Conservation (phyloP, 805 yeast genomes). For the baker's yeast (Saccharomyces cerevisiae) region DNA sequence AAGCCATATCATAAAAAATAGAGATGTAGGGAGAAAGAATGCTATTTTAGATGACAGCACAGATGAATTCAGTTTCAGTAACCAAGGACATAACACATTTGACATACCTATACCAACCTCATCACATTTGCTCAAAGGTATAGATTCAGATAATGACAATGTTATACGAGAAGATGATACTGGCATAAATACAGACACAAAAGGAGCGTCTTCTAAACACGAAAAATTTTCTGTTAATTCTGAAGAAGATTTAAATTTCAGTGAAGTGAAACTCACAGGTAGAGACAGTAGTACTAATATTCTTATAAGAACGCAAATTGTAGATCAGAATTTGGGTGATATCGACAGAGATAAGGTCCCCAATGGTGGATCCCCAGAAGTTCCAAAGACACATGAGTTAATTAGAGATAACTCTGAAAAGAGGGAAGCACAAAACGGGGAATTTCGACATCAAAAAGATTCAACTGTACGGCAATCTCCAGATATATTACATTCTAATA, state of each 20-base stretch:
- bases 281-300: background rate
- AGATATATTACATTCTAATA: background rate
- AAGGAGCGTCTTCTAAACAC: background rate
- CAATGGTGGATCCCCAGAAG: background rate
- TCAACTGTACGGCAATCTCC: background rate
- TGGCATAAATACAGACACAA: constrained; percentile 4
- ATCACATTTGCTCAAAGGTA: background rate
- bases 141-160: background rate
- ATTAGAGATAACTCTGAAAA: background rate
- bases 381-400: background rate
- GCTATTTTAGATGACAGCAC: constrained; percentile 26
- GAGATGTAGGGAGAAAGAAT: constrained; percentile 18
- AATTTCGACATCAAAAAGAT: background rate
- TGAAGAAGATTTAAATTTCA: background rate
- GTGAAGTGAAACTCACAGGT: background rate
- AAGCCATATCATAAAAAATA: constrained; percentile 17
- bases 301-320: background rate
- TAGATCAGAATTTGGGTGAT: background rate
- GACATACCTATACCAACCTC: constrained; percentile 16
- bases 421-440: background rate
- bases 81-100: constrained; percentile 25
- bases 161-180: constrained; percentile 1
- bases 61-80: constrained; percentile 27
- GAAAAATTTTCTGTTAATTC: background rate
- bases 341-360: background rate